A percentile compares a stretch with the other conserved stretches of the same genome.
Evolutionary conservation across 176 grass and related monocot genomes (phyloP).

Genomic region (Oryza meridionalis): DNA sequence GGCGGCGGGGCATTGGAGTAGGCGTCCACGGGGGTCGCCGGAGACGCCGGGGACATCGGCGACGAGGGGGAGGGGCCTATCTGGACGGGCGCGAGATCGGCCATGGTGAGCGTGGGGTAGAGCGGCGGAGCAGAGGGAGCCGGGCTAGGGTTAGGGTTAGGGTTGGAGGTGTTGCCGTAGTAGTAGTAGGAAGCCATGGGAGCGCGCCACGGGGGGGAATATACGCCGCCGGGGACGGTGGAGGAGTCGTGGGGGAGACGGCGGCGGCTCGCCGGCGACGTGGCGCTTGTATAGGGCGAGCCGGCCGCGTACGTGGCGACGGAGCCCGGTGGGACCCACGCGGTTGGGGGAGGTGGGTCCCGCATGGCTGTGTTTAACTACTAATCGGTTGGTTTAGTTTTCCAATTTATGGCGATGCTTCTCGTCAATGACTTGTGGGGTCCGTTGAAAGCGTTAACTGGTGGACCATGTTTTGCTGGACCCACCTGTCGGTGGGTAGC

Average conservation of each 20-base stretch:
- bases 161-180: not conserved
- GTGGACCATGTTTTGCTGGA: rapidly evolving
- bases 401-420: not conserved
- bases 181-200: slow-evolving; percentile 35
- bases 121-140: slow-evolving; percentile 60
- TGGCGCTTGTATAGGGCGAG: slow-evolving; percentile 40
- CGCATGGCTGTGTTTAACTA: not conserved
- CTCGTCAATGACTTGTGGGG: slow-evolving; percentile 18
- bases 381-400: not conserved
- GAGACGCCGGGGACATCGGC: slow-evolving; percentile 15
- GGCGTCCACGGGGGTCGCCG: not conserved
- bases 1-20: slow-evolving; percentile 1
- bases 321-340: slow-evolving; percentile 19
- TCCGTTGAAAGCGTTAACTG: rapidly evolving
- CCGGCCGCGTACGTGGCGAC: slow-evolving; percentile 47
- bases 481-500: not conserved
- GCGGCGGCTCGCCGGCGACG: slow-evolving; percentile 39
- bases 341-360: slow-evolving; percentile 26
- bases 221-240: slow-evolving; percentile 19
- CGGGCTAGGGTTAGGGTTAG: slow-evolving; percentile 33
- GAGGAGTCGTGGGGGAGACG: slow-evolving; percentile 21
- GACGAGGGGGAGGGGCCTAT: slow-evolving; percentile 28
- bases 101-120: slow-evolving; percentile 64
- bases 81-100: slow-evolving; percentile 47
- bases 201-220: not conserved